A percentile compares a stretch with the other conserved stretches of the same genome.
phyloP scores from a whole-genome alignment of 257 asterid genomes.

The Capsicum baccatum region DNA sequence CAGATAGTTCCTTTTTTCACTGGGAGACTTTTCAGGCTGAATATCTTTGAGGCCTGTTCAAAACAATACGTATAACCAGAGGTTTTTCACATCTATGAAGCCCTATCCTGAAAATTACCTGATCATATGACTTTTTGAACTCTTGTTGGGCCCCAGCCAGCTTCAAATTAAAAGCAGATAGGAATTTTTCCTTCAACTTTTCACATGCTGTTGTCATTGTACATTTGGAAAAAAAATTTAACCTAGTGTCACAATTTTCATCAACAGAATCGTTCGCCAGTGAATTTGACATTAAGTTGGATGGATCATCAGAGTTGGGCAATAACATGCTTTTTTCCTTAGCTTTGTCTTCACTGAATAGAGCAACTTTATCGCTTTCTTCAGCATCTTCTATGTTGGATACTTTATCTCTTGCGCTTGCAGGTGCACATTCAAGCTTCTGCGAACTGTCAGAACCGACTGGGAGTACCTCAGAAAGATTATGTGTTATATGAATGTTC shows the following conservation, averaged over 20 bases:
- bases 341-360: conserved; percentile 42
- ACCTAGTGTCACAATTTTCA: conserved; percentile 35
- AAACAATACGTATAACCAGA: not conserved
- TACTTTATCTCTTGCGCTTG: conserved; percentile 40
- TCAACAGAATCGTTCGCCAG: conserved; percentile 39
- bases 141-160: conserved; percentile 76
- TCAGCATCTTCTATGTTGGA: conserved; percentile 40
- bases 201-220: conserved; percentile 60
- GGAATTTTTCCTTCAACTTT: conserved; percentile 70
- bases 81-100: conserved; percentile 22
- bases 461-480: conserved; percentile 76
- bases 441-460: conserved; percentile 42
- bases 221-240: conserved; percentile 38
- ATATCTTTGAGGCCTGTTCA: conserved; percentile 3
- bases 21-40: not conserved
- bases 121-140: conserved; percentile 73
- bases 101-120: conserved; percentile 59
- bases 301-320: conserved; percentile 42
- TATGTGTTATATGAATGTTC: conserved; percentile 87
- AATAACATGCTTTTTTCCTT: conserved; percentile 38
- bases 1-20: conserved; percentile 20
- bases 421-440: conserved; percentile 39
- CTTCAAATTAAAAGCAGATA: conserved; percentile 66
- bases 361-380: conserved; percentile 39
- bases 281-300: conserved; percentile 39